Conservation (phyloP, 139 green algal genomes). For the Ettlia oleoabundans region DNA sequence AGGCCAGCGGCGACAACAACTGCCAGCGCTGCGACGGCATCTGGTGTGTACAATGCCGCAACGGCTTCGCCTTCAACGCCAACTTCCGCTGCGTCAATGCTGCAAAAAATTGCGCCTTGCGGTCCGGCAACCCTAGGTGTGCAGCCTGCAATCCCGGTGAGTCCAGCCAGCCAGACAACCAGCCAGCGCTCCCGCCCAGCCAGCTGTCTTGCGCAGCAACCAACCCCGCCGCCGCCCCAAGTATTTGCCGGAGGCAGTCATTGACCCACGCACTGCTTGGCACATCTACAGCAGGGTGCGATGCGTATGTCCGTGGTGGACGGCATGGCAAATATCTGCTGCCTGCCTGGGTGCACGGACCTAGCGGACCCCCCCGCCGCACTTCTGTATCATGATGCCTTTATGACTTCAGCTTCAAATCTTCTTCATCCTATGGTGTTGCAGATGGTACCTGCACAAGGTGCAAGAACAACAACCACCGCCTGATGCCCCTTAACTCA, state of each 20-base stretch:
- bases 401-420: not conserved
- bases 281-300: not conserved
- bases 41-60: not conserved
- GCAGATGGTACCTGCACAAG: not conserved
- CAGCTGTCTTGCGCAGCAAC: too few relatives aligned
- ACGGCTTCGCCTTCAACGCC: not conserved
- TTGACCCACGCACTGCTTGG: too few relatives aligned
- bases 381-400: too few relatives aligned
- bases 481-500: not conserved
- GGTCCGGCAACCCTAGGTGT: not conserved
- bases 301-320: not conserved
- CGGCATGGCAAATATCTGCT: not conserved
- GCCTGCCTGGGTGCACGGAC: too few relatives aligned
- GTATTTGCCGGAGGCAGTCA: too few relatives aligned
- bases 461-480: not conserved
- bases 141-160: not conserved
- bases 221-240: too few relatives aligned
- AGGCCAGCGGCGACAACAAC: not conserved
- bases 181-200: not conserved
- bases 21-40: constrained; percentile 3
- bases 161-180: not conserved
- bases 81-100: not conserved
- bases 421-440: too few relatives aligned
- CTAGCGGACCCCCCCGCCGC: too few relatives aligned
- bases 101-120: not conserved